A percentile compares a stretch with the other conserved stretches of the same genome.
Conservation (phyloP, 2,329 filamentous ascomycete genomes). For the Aspergillus sp. region DNA sequence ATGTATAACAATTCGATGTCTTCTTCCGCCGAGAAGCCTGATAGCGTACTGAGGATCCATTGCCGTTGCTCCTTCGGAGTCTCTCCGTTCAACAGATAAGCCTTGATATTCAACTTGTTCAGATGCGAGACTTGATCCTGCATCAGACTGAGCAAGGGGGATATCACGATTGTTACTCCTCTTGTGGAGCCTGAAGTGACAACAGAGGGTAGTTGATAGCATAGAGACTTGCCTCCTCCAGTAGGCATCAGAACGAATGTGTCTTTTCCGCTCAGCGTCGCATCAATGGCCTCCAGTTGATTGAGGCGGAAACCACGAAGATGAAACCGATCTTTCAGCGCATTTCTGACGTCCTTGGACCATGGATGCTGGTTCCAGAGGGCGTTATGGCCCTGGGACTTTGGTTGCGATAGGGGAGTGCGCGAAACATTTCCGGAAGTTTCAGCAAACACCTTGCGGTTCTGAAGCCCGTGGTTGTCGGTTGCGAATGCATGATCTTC, state of each 20-base stretch:
- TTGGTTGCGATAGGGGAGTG: constrained; percentile 32
- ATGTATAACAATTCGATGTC: constrained; percentile 88
- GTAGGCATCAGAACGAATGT: constrained; percentile 98
- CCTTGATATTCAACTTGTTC: constrained; percentile 71
- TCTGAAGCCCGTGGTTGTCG: constrained; percentile 17
- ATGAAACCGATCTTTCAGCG: constrained; percentile 79
- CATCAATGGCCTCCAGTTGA: constrained; percentile 94
- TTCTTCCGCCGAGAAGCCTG: constrained; percentile 67
- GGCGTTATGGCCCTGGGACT: constrained; percentile 33
- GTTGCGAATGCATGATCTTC: constrained; percentile 23
- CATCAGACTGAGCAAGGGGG: constrained; percentile 92
- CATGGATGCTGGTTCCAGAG: constrained; percentile 68
- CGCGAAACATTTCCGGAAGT: constrained; percentile 42
- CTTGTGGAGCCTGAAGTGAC: constrained; percentile 74
- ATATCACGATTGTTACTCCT: constrained; percentile 93
- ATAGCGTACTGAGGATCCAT: constrained; percentile 66
- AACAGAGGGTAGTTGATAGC: constrained; percentile 91
- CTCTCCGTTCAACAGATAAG: constrained; percentile 79
- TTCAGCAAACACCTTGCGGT: constrained; percentile 44
- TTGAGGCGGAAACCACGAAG: constrained; percentile 86
- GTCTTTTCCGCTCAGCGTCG: constrained; percentile 82
- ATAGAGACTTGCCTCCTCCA: constrained; percentile 92
- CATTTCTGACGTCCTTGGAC: constrained; percentile 80
- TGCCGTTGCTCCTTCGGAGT: constrained; percentile 63
- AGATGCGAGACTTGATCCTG: constrained; percentile 92